phyloP scores from a whole-genome alignment of 2,329 filamentous ascomycete genomes.

The Sclerotiophoma versabilis region DNA sequence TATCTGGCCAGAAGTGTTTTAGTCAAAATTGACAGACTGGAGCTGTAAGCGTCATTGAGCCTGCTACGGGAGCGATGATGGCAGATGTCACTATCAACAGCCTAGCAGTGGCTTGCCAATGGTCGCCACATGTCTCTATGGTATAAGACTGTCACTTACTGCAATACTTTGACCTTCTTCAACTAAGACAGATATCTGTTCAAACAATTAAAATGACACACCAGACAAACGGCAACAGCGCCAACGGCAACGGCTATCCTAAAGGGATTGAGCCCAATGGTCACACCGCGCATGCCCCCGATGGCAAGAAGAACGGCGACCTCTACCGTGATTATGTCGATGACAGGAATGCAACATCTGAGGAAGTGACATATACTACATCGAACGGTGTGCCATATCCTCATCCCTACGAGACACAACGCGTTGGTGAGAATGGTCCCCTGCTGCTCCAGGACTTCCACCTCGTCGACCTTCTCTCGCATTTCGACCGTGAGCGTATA shows the following conservation, averaged over 20 bases:
- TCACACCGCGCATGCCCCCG: conserved; percentile 22
- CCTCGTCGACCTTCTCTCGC: conserved; percentile 57
- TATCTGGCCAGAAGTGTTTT: conserved; percentile 18
- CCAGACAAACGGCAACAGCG: conserved; percentile 7
- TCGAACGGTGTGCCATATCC: conserved; percentile 64
- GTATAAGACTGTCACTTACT: conserved; percentile 2
- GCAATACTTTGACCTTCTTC: too few species aligned
- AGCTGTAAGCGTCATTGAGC: conserved; percentile 31
- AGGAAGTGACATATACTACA: conserved; percentile 61
- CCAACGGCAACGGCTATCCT: conserved; percentile 18
- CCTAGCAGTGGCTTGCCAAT: neutral
- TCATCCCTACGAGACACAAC: conserved; percentile 65
- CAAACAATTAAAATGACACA: conserved; percentile 7
- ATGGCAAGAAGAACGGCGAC: conserved; percentile 44
- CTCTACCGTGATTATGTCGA: conserved; percentile 53
- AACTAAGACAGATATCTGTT: neutral
- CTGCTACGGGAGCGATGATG: conserved; percentile 14
- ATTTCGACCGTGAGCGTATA: conserved; percentile 60
- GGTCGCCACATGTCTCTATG: neutral
- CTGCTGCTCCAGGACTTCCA: conserved; percentile 63
- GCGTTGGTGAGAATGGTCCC: conserved; percentile 64
- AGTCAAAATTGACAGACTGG: neutral
- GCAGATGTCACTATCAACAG: conserved; percentile 12
- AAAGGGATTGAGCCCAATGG: conserved; percentile 21
- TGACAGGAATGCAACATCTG: conserved; percentile 53